Evolutionary conservation across 352 stramenopile species (phyloP), one percentile per base, ranked within the genome.

Genomic region (Sclerospora graminicola): DNA sequence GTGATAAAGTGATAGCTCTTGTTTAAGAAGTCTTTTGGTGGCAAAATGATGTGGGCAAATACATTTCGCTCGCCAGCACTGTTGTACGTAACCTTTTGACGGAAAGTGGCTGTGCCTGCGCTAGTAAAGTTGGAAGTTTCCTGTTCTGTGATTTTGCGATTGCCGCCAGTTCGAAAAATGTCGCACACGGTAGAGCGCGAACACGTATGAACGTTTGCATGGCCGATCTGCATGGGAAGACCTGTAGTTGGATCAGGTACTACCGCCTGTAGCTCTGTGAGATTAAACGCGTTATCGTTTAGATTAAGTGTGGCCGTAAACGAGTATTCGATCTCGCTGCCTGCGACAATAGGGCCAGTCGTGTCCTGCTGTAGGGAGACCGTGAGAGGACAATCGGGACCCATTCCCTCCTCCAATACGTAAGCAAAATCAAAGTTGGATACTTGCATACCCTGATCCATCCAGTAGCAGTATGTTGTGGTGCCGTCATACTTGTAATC

Each of bases 381-480:
- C 11, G 66, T 72, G n/a, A 89, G 51, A 32, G 77, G 77, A 16
- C 77, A 89, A 14, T 79, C 57, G 24, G 43, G 50, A 28, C 31
- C 54, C 14, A 54, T 61, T 10, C 61, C 73, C 23, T 82, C 46
- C 16, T 60, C 41, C n/a, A 72, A 50, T 24, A 86, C 60, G 35
- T 86, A 84, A 39, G 73, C 69, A 8, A 77, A 82, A 49, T 89
- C 74, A 41, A 84, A 64, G 46, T 76, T 82, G 45, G 62, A 59
- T 39, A 89, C 68, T 30, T 72, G 58, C 57, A 89, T 64, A 27
- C 73, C 71, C 52, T 89, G 77, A 48, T 84, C 57, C 49, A 89
- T 60, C 60, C 64, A 80, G 60, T 84, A 86, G 70, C 77, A 89
- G 47, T 86, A 86, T n/a, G 73, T 84, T 42, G 76, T 84, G 41